Evolutionary conservation across 1,284 basidiomycete genomes (phyloP).

Genomic region (Stereum hirsutum): DNA sequence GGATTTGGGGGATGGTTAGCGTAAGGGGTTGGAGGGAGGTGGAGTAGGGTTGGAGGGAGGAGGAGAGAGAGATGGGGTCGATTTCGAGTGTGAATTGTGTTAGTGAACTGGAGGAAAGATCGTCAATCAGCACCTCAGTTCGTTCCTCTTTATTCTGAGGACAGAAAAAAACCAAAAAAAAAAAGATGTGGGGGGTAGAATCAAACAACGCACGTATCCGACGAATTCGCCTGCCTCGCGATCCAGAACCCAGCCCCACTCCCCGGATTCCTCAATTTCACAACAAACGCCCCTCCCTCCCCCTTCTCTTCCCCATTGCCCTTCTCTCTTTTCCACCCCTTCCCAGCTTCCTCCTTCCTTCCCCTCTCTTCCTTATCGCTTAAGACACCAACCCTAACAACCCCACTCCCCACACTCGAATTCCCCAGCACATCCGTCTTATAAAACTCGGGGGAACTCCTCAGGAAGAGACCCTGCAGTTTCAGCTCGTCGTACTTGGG

Average conservation of each 20-base stretch:
- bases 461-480: conserved; percentile 63
- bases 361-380: no score
- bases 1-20: conserved; percentile 46
- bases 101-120: conserved; percentile 34
- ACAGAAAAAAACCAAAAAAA: no score
- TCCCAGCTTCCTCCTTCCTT: no score
- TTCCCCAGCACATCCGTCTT: conserved; percentile 70
- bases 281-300: conserved; percentile 45
- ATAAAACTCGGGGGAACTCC: conserved; percentile 65
- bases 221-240: conserved; percentile 55
- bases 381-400: conserved; percentile 37
- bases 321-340: no score
- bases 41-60: no score
- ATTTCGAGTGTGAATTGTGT: conserved; percentile 49
- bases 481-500: conserved; percentile 70
- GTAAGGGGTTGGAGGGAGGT: conserved; percentile 38
- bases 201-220: conserved; percentile 42
- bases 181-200: not conserved
- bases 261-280: conserved; percentile 60
- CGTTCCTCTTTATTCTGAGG: no score
- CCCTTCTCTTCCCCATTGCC: no score
- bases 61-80: no score
- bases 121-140: conserved; percentile 55
- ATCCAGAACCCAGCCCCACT: conserved; percentile 60
- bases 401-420: conserved; percentile 38